Evolutionary conservation across 768 basidiomycete genomes (phyloP), one percentile per base, ranked within the genome.

Genomic region (Boletus coccyginus): DNA sequence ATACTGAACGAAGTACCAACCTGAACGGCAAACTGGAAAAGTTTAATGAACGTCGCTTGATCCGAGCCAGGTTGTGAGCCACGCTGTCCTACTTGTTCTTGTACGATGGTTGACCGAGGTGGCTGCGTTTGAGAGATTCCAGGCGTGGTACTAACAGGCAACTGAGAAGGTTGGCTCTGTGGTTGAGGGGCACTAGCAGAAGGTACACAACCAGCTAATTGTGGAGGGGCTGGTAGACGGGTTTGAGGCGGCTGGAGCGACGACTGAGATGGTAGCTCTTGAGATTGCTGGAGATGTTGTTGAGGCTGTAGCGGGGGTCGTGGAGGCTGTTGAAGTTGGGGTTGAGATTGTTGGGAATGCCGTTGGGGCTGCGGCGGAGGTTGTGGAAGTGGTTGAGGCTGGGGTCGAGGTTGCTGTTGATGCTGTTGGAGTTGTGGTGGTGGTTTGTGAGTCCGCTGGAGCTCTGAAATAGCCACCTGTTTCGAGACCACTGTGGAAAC

Each of bases 1-100:
- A 45, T 16, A 42, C 45, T 21, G 12, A 56, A 54, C 9, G 29
- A 48, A 46, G 38, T 14, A 59, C 69, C 5, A 48, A 71, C 70
- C 42, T 60, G 52, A 9, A 61, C 47, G 14, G 59, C 63, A 1
- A 7, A 19, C 38, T 66, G 71, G 33, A 71, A 73, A 29, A 40
- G 41, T 19, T 53, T 57, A 29, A 60, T 47, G 27, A 71, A 71
- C 16, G 17, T 52, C 13, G 57, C 65, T 47, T 59, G 58, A 46
- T 60, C 57, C 12, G 17, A 16, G 17, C 9, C 36, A 29, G 21
- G 27, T 16, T 49, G 52, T 36, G 43, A 17, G 1, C 9, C 42
- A 8, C 21, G 52, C 29, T 52, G 67, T n/a, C 16, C 24, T 41
- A 14, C 43, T 35, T 57, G 53, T 24, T 55, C 56, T 52, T 56